Percentiles rank a stretch among this genome's conserved stretches.
Conservation (phyloP, 2,329 filamentous ascomycete genomes). For the Colletotrichum melonis region DNA sequence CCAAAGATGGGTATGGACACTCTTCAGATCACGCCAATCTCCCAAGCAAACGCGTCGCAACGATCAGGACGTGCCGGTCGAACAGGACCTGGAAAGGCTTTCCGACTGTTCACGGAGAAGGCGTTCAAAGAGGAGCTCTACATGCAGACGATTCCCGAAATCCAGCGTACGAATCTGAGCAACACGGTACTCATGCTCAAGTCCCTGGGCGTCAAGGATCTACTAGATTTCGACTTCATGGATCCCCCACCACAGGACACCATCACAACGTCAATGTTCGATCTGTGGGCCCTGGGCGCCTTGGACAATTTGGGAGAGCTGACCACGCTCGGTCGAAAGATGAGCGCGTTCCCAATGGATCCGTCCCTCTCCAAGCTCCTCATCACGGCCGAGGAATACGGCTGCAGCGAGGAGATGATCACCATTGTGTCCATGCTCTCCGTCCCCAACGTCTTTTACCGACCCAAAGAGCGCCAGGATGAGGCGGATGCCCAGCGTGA, state of each 20-base stretch:
- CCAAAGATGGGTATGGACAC: conserved; percentile 99
- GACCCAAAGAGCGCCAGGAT: conserved; percentile 95
- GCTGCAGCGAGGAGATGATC: conserved; percentile 96
- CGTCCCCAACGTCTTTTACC: conserved; percentile 95
- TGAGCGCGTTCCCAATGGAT: conserved; percentile 99
- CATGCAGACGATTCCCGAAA: conserved; percentile 96
- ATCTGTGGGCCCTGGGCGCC: conserved; percentile 95
- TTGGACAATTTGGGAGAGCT: conserved; percentile 94
- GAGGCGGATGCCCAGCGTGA: conserved; percentile 95
- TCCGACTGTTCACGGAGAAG: conserved; percentile 92
- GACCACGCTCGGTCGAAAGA: conserved; percentile 86
- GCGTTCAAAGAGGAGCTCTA: conserved; percentile 98
- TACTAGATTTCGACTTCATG: conserved; percentile 99
- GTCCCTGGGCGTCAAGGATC: conserved; percentile 91
- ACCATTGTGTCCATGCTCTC: conserved; percentile 99
- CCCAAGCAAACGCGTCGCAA: conserved; percentile 94
- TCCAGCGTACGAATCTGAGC: conserved; percentile 94
- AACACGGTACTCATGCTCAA: conserved; percentile 96
- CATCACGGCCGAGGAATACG: conserved; percentile 90
- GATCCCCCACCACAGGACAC: conserved; percentile 98
- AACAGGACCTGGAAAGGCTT: conserved; percentile 95
- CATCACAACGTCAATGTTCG: conserved; percentile 96
- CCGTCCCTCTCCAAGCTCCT: conserved; percentile 94
- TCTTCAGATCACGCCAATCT: conserved; percentile 96
- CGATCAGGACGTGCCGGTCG: conserved; percentile 92